Base-by-base conservation (phyloP, 345 rosid species). In the Linum lewisii region DNA sequence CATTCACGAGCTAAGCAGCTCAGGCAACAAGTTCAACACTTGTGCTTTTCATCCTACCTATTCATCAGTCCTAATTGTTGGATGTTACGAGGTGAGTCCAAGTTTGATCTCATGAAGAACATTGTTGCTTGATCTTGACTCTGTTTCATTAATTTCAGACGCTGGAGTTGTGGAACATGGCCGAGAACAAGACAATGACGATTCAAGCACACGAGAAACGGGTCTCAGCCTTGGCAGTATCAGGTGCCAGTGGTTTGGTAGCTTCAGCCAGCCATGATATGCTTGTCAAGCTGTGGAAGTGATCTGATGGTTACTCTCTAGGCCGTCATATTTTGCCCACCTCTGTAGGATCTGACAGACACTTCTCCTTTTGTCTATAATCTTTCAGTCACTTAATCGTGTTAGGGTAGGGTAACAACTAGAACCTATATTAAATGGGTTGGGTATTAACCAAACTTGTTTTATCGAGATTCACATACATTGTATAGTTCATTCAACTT, bases 21-120 rank as follows among this genome's bases (percentile, higher is more conserved):
- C 56, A 0, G 77, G 80, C 73, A 79, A 73, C 80, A 79, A 71
- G 61, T 79, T 72, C 22, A 70, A 50, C 11, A 72, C 79, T 18
- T 79, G 80, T 58, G 80, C 74, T 68, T 81, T 77, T 65, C 82
- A 80, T 65, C 88, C 93, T 3, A 63, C 73, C 7, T 72, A 58
- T 62, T 69, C 79, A 51, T 76, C 81, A 29, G 59, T 79, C n/a
- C 63, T 83, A 72, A 73, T 81, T 32, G 61, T 85, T 20, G 86
- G 83, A 56, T 81, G 85, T 63, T 66, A 79, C 16, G 74, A 82
- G 92, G 92, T 60, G 75, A 70, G 78, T 72, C 16, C 54, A 45
- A 44, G 53, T 23, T 45, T 24, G 18, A 24, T 59, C 32, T 13
- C 10, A 14, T 44, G 23, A 15, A 60, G n/a, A n/a, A n/a, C n/a